Evolutionary conservation across 1,139 yeast genomes (phyloP), one percentile per base, ranked within the genome.

Genomic region (Geotrichum candidum): DNA sequence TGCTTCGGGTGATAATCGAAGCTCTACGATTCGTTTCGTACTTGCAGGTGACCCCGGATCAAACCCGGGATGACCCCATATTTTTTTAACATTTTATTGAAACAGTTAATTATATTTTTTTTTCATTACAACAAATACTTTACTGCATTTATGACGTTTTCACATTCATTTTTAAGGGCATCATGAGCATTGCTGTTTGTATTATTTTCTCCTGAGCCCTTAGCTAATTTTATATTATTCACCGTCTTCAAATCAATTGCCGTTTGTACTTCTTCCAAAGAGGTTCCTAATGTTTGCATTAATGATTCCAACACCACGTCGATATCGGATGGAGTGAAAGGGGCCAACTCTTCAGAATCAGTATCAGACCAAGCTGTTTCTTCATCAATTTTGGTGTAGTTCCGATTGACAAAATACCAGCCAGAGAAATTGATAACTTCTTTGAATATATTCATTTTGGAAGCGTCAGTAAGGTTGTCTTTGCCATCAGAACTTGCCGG

Each of bases 1-100:
- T 60, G 62, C 62, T 60, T 60, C 63, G 63, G 63, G 63, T 53
- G 29, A 35, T 41, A 60, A 51, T 54, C 53, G 60, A 60, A 57
- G 60, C 58, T 60, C 59, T 52, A 51, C 61, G 59, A 33, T 56
- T 57, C 54, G 50, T 31, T 29, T 53, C 59, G 61, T 58, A 55
- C 22, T 56, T 61, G 63, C 61, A 61, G 61, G 63, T 56, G 63
- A 61, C 61, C 63, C 63, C 63, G 63, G 63, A 60, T 60, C 63
- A 60, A 60, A 60, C 63, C 63, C 63, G 63, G 63, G 63, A 60
- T 60, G 63, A 60, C 63, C 63, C 63, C 63, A 18, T 27, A 15
- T 15, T 48, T 58, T 58, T 54, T 35, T 50, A 50, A 13, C 5
- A 2, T 41, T 27, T 27, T 18, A 18, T 18, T 18, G 18, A 18